Evolutionary conservation across 2,329 filamentous ascomycete species (phyloP), one percentile per base, ranked within the genome.

Genomic region (Fusarium siculi): DNA sequence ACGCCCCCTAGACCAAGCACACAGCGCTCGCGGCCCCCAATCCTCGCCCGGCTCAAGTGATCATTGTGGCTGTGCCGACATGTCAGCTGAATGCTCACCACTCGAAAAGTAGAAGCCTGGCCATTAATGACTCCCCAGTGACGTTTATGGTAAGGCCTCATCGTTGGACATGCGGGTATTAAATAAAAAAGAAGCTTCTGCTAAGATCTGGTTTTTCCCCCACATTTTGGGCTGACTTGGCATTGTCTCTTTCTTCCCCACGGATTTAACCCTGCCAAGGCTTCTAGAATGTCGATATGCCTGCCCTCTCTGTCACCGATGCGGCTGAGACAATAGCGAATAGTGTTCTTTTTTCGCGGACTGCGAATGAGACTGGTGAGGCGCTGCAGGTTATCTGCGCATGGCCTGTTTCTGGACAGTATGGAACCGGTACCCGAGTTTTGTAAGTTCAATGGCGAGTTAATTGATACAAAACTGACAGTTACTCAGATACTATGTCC

Each of bases 341-440:
- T 36, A 28, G 16, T 8, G 21, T 14, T 2, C 9, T 34, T 9
- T 46, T 10, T 28, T 44, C 44, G n/a, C 58, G 36, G 10, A 32
- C 25, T 5, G 19, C 7, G 4, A 77, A 65, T 32, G 42, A 53
- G 4, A 57, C 61, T 21, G 37, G 47, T 15, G 57, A 74, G 32
- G 50, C 70, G 5, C 42, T 81, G 25, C 79, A 86, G 37, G 88
- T 89, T 4, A 80, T 90, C 16, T 90, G 88, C 65, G 87, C 86
- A 7, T 90, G 86, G 84, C 88, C 88, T 3, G 82, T 89, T 4
- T 87, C 84, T 21, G 87, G 87, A 1, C 88, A 90, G 74, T 90
- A 90, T 74, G 88, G 88, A 0, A 81, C 85, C 8, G 88, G 88
- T 0, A 86, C 86, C 2, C 81, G 88, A 70, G 78, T 87, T 42